Percentiles rank a stretch among this genome's conserved stretches.
Evolutionary conservation across 1,139 yeast genomes (phyloP).

Genomic region (Yueomyces sp.): DNA sequence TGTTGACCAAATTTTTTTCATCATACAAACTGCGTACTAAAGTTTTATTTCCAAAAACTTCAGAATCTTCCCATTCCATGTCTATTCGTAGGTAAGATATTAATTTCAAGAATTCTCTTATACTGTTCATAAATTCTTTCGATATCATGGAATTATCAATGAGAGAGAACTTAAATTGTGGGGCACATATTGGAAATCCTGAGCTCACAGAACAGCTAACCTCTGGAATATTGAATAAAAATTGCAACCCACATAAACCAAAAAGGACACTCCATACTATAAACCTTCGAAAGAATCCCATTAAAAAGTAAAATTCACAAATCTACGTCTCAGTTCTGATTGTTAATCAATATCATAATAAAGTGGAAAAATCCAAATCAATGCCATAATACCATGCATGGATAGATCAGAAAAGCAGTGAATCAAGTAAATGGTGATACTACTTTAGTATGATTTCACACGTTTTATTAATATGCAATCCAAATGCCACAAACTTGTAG

Average conservation of each 20-base stretch:
- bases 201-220: conserved; percentile 21
- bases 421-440: too few relatives aligned
- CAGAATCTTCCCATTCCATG: conserved; percentile 21
- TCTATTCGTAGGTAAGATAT: conserved; percentile 47
- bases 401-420: too few relatives aligned
- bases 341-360: too few relatives aligned
- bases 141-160: conserved; percentile 29
- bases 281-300: conserved; percentile 6
- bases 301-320: too few relatives aligned
- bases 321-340: too few relatives aligned
- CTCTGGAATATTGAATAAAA: conserved; percentile 20
- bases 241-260: conserved; percentile 9
- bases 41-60: too few relatives aligned
- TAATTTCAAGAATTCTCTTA: conserved; percentile 39
- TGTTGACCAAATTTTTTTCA: conserved; percentile 7
- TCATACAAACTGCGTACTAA: too few relatives aligned
- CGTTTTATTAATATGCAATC: too few relatives aligned
- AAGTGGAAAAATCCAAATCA: too few relatives aligned
- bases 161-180: conserved; percentile 34
- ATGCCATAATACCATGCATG: too few relatives aligned
- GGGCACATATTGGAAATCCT: conserved; percentile 27
- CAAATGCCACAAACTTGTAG: too few relatives aligned
- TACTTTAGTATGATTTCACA: too few relatives aligned
- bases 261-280: conserved; percentile 10
- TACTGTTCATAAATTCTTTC: conserved; percentile 27